Base-by-base conservation (phyloP, 257 asterid species). In the Lavandula angustifolia region DNA sequence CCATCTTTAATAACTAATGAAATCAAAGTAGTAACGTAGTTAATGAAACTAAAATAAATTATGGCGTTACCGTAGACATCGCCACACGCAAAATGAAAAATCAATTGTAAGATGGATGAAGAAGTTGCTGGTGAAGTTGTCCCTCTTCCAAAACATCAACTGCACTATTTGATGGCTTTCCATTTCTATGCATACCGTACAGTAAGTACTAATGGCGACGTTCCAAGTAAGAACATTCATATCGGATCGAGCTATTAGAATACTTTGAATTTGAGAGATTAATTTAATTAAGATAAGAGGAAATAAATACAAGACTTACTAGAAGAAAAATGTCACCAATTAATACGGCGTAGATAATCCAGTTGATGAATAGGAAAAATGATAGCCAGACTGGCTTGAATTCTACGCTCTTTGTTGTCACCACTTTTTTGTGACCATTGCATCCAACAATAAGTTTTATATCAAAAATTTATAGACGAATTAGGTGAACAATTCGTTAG, bases 331-430 rank as follows among this genome's bases (percentile, higher is more conserved):
- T 35, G 68, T 75, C 79, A 8, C 11, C 50, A 14, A 54, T 49
- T 53, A 75, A 48, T 7, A 69, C 12, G 9, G 76, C 80, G 18
- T 66, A 75, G 5, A 14, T 34, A 46, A 32, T 54, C 80, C 76
- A 75, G 1, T 9, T 54, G 31, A 54, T 8, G 59, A 47, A 75
- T 38, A 49, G 54, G 52, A 60, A 75, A 10, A 71, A 42, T 46
- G 76, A 42, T 61, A 75, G 80, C 67, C 27, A 66, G 34, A 75
- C 51, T 9, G 76, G 80, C 71, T 70, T 70, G 60, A 6, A 75
- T 41, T 75, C 80, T 10, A 60, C 80, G 41, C 80, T 75, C 67
- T 60, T 60, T 2, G 74, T 75, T 6, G 14, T 46, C 49, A 75
- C 52, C 47, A 75, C 76, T 60, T 44, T 31, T 54, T 18, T 64